phyloP scores from a whole-genome alignment of 805 yeast genomes.

The Candida ipomoeae region DNA sequence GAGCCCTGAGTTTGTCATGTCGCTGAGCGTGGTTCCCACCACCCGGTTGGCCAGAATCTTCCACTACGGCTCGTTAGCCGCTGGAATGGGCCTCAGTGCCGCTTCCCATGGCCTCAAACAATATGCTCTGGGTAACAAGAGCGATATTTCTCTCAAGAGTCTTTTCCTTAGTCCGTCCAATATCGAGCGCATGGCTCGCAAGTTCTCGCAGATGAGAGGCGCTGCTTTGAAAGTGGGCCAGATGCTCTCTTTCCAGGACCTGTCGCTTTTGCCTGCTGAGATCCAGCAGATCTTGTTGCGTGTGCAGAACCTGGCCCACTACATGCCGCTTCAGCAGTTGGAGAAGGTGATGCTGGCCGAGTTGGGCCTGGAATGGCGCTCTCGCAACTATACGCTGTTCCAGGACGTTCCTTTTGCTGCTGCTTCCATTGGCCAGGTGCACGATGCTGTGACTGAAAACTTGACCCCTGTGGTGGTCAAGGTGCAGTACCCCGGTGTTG shows the following conservation, averaged over 20 bases:
- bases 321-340: conserved; percentile 91
- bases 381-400: conserved; percentile 60
- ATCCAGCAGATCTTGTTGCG: conserved; percentile 73
- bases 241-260: conserved; percentile 91
- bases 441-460: conserved; percentile 66
- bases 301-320: conserved; percentile 92
- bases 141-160: conserved; percentile 47
- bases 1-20: conserved; percentile 40
- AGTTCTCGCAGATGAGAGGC: conserved; percentile 94
- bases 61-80: conserved; percentile 90
- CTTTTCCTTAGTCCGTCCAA: conserved; percentile 75
- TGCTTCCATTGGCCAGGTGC: conserved; percentile 97
- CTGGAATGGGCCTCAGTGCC: conserved; percentile 83
- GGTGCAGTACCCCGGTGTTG: conserved; percentile 97
- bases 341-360: conserved; percentile 69
- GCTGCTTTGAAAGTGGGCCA: conserved; percentile 98
- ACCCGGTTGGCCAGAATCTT: conserved; percentile 83
- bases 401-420: conserved; percentile 93
- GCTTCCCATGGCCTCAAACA: conserved; percentile 73
- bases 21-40: conserved; percentile 75
- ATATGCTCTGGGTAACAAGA: conserved; percentile 49
- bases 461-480: conserved; percentile 84
- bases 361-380: conserved; percentile 77
- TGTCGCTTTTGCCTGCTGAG: conserved; percentile 76
- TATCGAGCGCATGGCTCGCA: conserved; percentile 82